These are phyloP conservation scores for Rhodotorula sp. DNA, from an alignment of 1,284 basidiomycete species.

Conservation along the genomic window DNA sequence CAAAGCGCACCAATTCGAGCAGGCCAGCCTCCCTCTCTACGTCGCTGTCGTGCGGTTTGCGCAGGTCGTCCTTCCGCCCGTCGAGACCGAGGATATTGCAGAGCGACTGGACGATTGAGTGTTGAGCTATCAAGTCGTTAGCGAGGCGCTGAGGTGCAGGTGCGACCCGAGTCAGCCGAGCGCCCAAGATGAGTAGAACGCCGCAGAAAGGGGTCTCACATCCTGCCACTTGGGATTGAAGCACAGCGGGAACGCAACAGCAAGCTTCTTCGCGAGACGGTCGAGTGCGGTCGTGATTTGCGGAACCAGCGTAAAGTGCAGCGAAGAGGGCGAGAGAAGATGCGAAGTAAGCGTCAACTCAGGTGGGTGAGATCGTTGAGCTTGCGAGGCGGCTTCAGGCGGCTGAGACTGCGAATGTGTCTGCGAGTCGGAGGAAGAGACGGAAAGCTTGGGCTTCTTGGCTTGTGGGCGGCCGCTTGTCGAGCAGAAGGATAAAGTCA, in stretches of 20 bases:
- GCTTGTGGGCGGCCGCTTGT: neutral
- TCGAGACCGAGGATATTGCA: conserved; percentile 4
- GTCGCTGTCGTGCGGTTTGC: neutral
- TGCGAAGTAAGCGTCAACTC: neutral
- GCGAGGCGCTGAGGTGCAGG: conserved; percentile 8
- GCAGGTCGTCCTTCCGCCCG: no score
- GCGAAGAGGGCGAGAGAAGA: neutral
- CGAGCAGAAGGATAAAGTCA: neutral
- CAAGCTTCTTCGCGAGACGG: conserved; percentile 7
- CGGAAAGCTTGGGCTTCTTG: neutral
- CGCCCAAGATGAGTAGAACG: no score
- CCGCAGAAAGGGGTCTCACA: neutral
- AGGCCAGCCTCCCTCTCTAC: neutral
- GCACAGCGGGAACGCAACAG: conserved; percentile 13
- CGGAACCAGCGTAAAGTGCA: conserved; percentile 19
- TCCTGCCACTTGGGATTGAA: conserved; percentile 26
- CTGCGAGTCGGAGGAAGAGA: neutral
- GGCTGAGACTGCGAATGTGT: neutral
- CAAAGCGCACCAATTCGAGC: neutral
- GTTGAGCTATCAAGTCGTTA: conserved; percentile 4
- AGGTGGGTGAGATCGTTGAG: no score
- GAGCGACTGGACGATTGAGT: conserved; percentile 10
- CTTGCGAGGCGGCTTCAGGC: neutral
- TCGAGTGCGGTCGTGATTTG: neutral
- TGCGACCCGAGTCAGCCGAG: neutral